phyloP scores from a whole-genome alignment of 2,329 filamentous ascomycete genomes.

The Gremmenia infestans region DNA sequence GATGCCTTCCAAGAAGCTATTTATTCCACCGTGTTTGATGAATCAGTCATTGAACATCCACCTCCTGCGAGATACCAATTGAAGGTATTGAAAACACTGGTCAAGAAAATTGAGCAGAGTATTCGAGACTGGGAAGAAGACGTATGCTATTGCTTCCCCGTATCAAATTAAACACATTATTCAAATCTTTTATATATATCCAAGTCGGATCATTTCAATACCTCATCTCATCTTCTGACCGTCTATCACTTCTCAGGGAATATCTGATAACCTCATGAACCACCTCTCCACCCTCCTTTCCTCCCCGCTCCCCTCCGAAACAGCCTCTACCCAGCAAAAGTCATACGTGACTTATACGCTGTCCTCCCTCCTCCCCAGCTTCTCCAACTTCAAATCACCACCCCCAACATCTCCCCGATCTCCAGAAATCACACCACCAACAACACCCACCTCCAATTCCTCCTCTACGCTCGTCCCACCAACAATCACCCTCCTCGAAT shows the following conservation, averaged over 20 bases:
- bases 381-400: neutral
- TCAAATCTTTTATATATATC: neutral
- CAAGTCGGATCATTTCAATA: slow-evolving; percentile 4
- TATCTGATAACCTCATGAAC: slow-evolving; percentile 75
- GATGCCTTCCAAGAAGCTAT: slow-evolving; percentile 61
- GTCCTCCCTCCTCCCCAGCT: slow-evolving; percentile 14
- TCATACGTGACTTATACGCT: slow-evolving; percentile 66
- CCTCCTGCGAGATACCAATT: slow-evolving; percentile 67
- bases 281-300: slow-evolving; percentile 61
- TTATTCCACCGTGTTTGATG: slow-evolving; percentile 61
- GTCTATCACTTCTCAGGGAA: slow-evolving; percentile 53
- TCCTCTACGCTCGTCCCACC: too few relatives aligned
- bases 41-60: slow-evolving; percentile 46
- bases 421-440: too few relatives aligned
- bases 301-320: slow-evolving; percentile 58
- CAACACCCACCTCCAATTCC: too few relatives aligned
- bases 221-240: slow-evolving; percentile 18
- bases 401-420: neutral
- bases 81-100: slow-evolving; percentile 67
- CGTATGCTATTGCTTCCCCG: slow-evolving; percentile 51
- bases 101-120: slow-evolving; percentile 64
- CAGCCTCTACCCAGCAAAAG: slow-evolving; percentile 63
- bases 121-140: slow-evolving; percentile 81
- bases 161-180: neutral
- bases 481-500: slow-evolving; percentile 62